Evolutionary conservation across 768 basidiomycete genomes (phyloP).

Genomic region (Rhodosporidiobolus odoratus): DNA sequence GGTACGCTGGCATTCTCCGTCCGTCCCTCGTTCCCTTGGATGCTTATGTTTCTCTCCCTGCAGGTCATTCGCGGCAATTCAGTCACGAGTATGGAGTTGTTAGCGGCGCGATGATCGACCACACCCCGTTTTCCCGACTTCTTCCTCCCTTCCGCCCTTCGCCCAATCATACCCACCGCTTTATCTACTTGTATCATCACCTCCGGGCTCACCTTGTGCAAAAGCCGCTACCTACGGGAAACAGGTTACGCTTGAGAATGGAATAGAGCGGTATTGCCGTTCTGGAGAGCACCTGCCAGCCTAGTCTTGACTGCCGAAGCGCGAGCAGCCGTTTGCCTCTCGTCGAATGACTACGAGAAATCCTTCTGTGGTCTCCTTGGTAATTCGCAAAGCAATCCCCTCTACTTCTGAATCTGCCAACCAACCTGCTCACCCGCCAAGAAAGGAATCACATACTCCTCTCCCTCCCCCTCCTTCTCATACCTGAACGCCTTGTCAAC

Average conservation of each 20-base stretch:
- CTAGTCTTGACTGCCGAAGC: no score
- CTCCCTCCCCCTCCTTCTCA: constrained; percentile 46
- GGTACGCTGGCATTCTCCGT: constrained; percentile 53
- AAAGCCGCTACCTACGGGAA: background rate
- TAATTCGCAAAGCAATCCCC: background rate
- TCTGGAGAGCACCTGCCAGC: no score
- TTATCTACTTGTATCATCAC: background rate
- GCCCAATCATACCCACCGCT: background rate
- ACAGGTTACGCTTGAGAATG: background rate
- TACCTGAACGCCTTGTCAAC: constrained; percentile 37
- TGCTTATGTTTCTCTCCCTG: background rate
- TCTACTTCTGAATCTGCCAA: constrained; percentile 54
- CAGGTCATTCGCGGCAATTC: constrained; percentile 97
- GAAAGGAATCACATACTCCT: constrained; percentile 67
- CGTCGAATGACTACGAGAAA: no score
- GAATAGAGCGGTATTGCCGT: no score
- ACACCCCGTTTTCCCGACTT: background rate
- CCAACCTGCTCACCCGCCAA: constrained; percentile 74
- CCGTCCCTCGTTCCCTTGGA: background rate
- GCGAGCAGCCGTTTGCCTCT: no score
- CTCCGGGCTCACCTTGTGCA: background rate
- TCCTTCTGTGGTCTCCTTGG: no score
- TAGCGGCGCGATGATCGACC: constrained; percentile 12
- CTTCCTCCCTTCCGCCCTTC: background rate
- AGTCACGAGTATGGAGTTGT: constrained; percentile 85